A percentile compares a stretch with the other conserved stretches of the same genome.
Conservation (phyloP, 345 rosid species). For the Arabis hirsuta region DNA sequence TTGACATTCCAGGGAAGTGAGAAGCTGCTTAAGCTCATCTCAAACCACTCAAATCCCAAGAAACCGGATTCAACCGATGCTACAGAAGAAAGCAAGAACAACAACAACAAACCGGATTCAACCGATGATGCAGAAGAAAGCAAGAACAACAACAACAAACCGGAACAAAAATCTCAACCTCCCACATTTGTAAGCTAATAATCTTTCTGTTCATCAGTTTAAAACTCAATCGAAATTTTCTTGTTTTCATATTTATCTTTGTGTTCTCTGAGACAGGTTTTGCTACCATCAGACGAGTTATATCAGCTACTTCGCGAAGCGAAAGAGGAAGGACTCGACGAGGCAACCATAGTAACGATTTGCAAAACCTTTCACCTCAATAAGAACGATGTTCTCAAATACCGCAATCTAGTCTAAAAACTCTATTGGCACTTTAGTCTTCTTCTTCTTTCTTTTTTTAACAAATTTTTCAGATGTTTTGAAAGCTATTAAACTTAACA, state of each 20-base stretch:
- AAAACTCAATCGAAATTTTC: constrained; percentile 14
- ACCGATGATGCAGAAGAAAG: constrained; percentile 34
- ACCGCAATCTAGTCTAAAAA: constrained; percentile 43
- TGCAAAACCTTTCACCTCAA: constrained; percentile 64
- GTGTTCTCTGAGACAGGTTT: constrained; percentile 48
- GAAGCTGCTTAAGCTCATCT: constrained; percentile 78
- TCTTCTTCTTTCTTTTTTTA: background rate
- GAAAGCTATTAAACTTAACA: constrained; percentile 10
- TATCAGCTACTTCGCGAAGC: constrained; percentile 48
- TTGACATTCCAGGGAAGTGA: constrained; percentile 74
- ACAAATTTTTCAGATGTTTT: constrained; percentile 10
- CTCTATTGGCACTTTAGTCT: constrained; percentile 31
- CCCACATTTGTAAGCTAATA: constrained; percentile 53
- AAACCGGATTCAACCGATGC: constrained; percentile 33
- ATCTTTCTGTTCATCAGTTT: background rate
- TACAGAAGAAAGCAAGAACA: constrained; percentile 30
- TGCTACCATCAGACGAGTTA: constrained; percentile 76
- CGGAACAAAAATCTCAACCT: constrained; percentile 30
- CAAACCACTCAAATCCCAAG: constrained; percentile 49
- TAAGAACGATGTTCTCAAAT: constrained; percentile 64
- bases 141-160: constrained; percentile 8
- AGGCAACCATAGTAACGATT: constrained; percentile 52
- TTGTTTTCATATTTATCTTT: constrained; percentile 9
- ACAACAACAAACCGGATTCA: constrained; percentile 6
- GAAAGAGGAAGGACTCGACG: constrained; percentile 54